These are phyloP conservation scores for Xanthoparmelia taractica DNA, from an alignment of 495 filamentous ascomycete species.

Conservation along the genomic window DNA sequence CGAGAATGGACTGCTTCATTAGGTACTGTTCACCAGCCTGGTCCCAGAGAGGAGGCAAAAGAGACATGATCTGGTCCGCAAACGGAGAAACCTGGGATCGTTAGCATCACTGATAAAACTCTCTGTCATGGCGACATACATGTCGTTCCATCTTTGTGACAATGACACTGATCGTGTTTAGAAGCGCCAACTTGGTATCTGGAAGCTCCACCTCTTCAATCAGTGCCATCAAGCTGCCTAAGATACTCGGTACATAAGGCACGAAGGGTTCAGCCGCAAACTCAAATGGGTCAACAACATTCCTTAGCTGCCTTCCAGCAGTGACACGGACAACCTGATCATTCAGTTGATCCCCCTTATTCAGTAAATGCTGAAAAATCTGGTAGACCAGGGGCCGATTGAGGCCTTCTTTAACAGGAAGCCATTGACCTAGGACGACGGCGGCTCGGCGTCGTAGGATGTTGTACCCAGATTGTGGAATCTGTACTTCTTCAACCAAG, in stretches of 20 bases:
- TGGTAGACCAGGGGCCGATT: constrained; percentile 71
- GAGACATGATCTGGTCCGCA: constrained; percentile 68
- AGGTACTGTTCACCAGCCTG: constrained; percentile 70
- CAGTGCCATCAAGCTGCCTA: constrained; percentile 63
- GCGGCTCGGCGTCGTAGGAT: constrained; percentile 82
- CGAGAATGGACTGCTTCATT: constrained; percentile 88
- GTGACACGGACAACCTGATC: constrained; percentile 90
- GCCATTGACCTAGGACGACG: constrained; percentile 85
- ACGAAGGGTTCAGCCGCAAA: constrained; percentile 63
- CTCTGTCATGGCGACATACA: constrained; percentile 37
- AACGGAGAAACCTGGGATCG: constrained; percentile 51
- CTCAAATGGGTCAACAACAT: constrained; percentile 73
- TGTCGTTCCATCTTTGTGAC: constrained; percentile 71
- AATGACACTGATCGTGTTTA: constrained; percentile 74
- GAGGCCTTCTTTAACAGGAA: constrained; percentile 58
- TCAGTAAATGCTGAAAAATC: constrained; percentile 82
- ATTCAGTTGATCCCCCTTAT: constrained; percentile 67
- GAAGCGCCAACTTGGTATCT: constrained; percentile 78
- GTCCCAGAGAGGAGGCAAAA: constrained; percentile 81
- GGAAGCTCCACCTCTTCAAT: constrained; percentile 72
- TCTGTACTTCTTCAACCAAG: constrained; percentile 71
- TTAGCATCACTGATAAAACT: background rate
- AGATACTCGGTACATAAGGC: constrained; percentile 61
- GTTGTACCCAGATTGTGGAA: constrained; percentile 66
- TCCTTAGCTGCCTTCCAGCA: constrained; percentile 73